Evolutionary conservation across 768 basidiomycete species (phyloP).

Genomic region (Psilocybe cubensis): DNA sequence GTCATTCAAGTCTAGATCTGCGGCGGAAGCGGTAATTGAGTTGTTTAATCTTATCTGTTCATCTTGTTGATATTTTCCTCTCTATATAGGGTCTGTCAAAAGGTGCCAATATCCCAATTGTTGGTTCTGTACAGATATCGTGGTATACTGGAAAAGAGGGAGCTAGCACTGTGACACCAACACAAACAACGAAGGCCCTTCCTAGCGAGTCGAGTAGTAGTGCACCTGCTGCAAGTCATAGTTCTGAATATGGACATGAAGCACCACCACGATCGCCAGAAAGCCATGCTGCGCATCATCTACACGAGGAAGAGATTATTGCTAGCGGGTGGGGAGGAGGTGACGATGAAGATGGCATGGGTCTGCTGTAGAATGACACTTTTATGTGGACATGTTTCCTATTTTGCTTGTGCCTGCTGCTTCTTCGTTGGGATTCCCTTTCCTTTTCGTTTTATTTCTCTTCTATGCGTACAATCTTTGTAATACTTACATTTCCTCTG

Average conservation of each 20-base stretch:
- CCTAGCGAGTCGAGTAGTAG: conserved; percentile 15
- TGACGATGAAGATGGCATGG: conserved; percentile 77
- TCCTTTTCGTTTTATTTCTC: conserved; percentile 3
- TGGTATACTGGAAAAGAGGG: conserved; percentile 57
- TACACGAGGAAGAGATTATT: conserved; percentile 62
- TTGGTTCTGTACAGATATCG: conserved; percentile 66
- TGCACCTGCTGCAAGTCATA: conserved; percentile 14
- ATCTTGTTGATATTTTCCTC: conserved; percentile 2
- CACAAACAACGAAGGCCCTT: conserved; percentile 20
- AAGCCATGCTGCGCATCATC: conserved; percentile 13
- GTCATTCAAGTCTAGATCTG: conserved; percentile 69
- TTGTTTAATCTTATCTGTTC: conserved; percentile 12
- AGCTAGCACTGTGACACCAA: conserved; percentile 20
- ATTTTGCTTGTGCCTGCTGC: neutral
- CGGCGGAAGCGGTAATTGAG: conserved; percentile 71
- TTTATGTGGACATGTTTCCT: too few species aligned
- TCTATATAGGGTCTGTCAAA: conserved; percentile 67
- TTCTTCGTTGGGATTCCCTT: neutral
- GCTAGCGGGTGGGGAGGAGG: conserved; percentile 77
- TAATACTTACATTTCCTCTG: conserved; percentile 12
- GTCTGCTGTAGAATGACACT: conserved; percentile 57
- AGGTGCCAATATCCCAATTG: conserved; percentile 64
- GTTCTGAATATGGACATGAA: conserved; percentile 25
- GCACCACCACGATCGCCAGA: conserved; percentile 37
- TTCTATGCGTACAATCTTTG: conserved; percentile 15